Base-by-base conservation (phyloP, 306 rosid genomes). In the Quercus variabilis region DNA sequence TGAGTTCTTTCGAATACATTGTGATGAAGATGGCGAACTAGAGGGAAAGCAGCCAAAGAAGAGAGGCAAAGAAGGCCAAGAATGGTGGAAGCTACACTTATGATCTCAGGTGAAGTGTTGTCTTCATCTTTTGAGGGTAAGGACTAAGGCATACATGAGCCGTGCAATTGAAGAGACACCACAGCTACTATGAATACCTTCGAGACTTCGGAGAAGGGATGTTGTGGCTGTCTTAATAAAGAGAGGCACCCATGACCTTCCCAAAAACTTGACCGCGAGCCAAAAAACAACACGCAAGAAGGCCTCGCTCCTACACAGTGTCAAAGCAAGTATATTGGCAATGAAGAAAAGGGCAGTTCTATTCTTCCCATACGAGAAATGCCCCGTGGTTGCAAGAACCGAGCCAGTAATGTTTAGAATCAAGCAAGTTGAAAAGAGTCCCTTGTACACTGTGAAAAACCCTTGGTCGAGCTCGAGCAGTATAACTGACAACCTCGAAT, bases 151-250 rank as follows among this genome's bases (percentile, higher is more conserved):
- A 77, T 88, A 89, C 4, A 83, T 72, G 6, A 91, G 90, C 97
- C 97, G 89, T 1, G 89, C 92, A 76, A 89, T 88, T 6, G 94
- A 76, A n/a, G 91, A 91, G 79, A 91, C 80, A 3, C 92, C 97
- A 64, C 92, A 89, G 4, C 93, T 84, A 68, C 97, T 91, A 17
- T 91, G 97, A 49, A 91, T 85, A 78, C 97, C 91, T 30, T 94
- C 92, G 28, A 91, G 49, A 38, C 91, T 85, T 84, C 89, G 97
- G 71, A 92, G 92, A 60, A 92, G 78, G 17, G 94, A 86, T 49
- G 97, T 90, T 5, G 74, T 72, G 11, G 86, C 77, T 46, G 88
- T 89, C 81, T 88, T 91, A 76, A 88, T 60, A 64, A 72, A 30
- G 49, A 91, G 85, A 69, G 90, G 75, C 6, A 91, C 76, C 84